These are phyloP conservation scores for Lathyrus aphaca DNA, from an alignment of 306 rosid genomes.

Conservation along the genomic window DNA sequence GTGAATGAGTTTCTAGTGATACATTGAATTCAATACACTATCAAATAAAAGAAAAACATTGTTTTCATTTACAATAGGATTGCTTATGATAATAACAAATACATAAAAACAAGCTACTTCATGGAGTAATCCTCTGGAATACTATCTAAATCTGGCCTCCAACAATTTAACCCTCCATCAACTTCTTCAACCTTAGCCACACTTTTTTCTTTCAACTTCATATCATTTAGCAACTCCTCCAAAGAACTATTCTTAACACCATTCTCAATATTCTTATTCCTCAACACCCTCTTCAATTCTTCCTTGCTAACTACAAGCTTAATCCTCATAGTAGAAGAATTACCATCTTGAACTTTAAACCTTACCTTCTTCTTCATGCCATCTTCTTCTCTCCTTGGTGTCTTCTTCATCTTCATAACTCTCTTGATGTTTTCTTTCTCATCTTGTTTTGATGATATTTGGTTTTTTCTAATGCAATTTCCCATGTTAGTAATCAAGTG, in stretches of 20 bases:
- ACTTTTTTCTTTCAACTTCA: constrained; percentile 54
- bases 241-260: constrained; percentile 40
- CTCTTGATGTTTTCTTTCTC: constrained; percentile 36
- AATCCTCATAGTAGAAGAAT: constrained; percentile 54
- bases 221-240: constrained; percentile 53
- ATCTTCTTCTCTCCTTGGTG: constrained; percentile 14
- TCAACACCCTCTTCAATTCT: constrained; percentile 65
- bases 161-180: constrained; percentile 35
- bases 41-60: constrained; percentile 19
- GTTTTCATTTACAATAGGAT: constrained; percentile 29
- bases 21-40: constrained; percentile 29
- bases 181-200: constrained; percentile 34
- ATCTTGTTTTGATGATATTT: constrained; percentile 50
- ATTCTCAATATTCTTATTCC: constrained; percentile 34
- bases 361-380: constrained; percentile 39
- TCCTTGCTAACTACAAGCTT: constrained; percentile 60
- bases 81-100: neutral
- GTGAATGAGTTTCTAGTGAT: no score
- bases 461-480: constrained; percentile 57
- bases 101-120: neutral
- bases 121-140: constrained; percentile 59
- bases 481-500: constrained; percentile 53
- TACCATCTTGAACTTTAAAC: constrained; percentile 26
- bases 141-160: constrained; percentile 73
- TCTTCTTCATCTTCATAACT: constrained; percentile 35